Percentiles rank a stretch among this genome's conserved stretches.
Conservation (phyloP, 73 alveolate species). For the Stentor coeruleus region DNA sequence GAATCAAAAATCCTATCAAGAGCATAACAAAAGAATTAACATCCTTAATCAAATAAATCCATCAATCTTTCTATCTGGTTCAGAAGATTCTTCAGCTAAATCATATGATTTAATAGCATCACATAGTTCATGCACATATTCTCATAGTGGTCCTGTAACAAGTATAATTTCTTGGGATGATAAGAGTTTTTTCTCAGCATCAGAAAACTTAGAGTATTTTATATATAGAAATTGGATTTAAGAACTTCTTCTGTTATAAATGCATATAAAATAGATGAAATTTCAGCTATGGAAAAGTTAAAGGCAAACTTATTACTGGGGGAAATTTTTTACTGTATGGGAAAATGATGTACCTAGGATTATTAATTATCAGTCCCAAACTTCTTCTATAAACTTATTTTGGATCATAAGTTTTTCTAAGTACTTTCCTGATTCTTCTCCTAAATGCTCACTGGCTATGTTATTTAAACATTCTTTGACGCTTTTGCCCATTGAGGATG, state of each 20-base stretch:
- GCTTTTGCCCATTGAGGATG: neutral
- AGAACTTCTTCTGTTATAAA: neutral
- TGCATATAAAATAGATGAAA: neutral
- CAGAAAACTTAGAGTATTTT: neutral
- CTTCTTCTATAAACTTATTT: neutral
- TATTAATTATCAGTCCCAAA: neutral
- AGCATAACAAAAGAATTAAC: neutral
- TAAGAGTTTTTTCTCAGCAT: neutral
- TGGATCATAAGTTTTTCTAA: neutral
- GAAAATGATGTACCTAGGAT: neutral
- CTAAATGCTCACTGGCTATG: conserved; percentile 2
- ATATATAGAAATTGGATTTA: neutral
- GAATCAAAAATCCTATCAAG: neutral
- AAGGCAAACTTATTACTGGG: neutral
- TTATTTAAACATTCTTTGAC: neutral
- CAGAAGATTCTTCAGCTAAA: neutral
- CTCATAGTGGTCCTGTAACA: neutral
- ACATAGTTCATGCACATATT: neutral
- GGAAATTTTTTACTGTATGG: neutral
- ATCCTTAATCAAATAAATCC: neutral
- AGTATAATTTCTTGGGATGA: neutral
- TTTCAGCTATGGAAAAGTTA: neutral
- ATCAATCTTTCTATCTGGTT: neutral
- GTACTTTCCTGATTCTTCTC: neutral
- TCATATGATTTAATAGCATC: neutral